Evolutionary conservation across 805 yeast species (phyloP).

Genomic region (Metschnikowia anglica): DNA sequence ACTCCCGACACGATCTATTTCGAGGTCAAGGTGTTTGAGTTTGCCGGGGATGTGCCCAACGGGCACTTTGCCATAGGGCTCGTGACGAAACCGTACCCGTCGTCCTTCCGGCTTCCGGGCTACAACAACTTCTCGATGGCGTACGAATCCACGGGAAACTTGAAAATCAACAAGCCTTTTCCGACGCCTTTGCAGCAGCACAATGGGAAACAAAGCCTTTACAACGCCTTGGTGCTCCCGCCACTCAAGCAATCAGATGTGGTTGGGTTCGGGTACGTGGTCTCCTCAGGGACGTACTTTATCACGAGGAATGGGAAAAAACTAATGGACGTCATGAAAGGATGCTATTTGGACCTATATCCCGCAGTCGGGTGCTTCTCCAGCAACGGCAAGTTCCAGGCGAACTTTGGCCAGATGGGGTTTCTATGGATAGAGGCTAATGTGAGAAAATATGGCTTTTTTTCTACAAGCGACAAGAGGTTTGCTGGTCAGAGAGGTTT

Average conservation of each 20-base stretch:
- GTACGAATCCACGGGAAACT: conserved; percentile 70
- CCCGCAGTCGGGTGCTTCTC: conserved; percentile 55
- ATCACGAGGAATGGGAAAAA: conserved; percentile 58
- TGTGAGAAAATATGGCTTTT: conserved; percentile 56
- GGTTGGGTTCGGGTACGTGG: conserved; percentile 54
- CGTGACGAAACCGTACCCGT: conserved; percentile 71
- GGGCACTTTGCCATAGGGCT: conserved; percentile 65
- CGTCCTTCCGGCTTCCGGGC: conserved; percentile 69
- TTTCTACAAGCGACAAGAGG: conserved; percentile 46
- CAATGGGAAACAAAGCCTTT: conserved; percentile 39
- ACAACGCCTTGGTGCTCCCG: conserved; percentile 49
- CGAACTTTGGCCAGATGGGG: conserved; percentile 44
- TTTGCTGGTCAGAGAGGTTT: conserved; percentile 40
- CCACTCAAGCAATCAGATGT: conserved; percentile 53
- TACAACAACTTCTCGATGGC: conserved; percentile 66
- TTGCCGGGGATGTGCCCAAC: conserved; percentile 29
- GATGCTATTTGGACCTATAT: conserved; percentile 48
- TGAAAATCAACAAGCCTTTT: conserved; percentile 65
- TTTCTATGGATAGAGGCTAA: conserved; percentile 51
- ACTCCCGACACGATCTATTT: conserved; percentile 53
- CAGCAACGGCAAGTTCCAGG: conserved; percentile 43
- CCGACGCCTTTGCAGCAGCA: conserved; percentile 47
- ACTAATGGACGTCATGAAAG: conserved; percentile 49
- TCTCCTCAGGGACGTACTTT: conserved; percentile 48
- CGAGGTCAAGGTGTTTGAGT: conserved; percentile 49